Evolutionary conservation across 1,284 basidiomycete genomes (phyloP).

Genomic region (Butyriboletus appendiculatus): DNA sequence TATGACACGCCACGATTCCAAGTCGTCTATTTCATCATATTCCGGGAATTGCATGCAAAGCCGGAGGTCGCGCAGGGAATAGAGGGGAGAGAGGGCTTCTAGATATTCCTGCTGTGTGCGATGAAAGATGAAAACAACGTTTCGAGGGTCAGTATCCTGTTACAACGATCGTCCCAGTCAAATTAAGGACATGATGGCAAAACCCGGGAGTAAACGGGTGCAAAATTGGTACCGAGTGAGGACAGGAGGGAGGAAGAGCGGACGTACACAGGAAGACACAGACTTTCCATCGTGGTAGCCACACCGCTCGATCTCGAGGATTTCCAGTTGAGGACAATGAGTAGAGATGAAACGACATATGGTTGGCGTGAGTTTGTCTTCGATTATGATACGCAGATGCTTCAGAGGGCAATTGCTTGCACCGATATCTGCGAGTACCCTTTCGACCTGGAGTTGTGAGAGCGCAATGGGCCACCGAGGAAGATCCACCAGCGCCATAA

Average conservation of each 20-base stretch:
- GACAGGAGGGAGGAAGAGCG: constrained; percentile 18
- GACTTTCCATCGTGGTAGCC: constrained; percentile 38
- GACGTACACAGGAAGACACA: constrained; percentile 37
- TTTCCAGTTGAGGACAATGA: constrained; percentile 33
- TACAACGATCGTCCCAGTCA: constrained; percentile 20
- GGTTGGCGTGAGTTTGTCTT: constrained; percentile 34
- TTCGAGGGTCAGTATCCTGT: constrained; percentile 35
- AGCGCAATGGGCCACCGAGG: constrained; percentile 37
- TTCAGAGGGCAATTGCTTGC: constrained; percentile 35
- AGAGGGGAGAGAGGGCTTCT: constrained; percentile 32
- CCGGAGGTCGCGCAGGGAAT: constrained; percentile 28
- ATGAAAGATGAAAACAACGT: constrained; percentile 31
- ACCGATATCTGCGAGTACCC: constrained; percentile 28
- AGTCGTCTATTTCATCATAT: constrained; percentile 36
- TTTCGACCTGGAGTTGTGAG: constrained; percentile 33
- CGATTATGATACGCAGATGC: constrained; percentile 34
- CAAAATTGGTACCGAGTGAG: constrained; percentile 17
- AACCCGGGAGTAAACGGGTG: constrained; percentile 13
- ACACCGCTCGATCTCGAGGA: constrained; percentile 35
- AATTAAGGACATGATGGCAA: constrained; percentile 20
- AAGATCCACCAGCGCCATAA: constrained; percentile 34
- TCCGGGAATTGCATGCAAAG: constrained; percentile 37
- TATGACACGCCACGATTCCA: constrained; percentile 34
- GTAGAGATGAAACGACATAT: constrained; percentile 29
- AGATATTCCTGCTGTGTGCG: constrained; percentile 36